These are phyloP conservation scores for Backusella liffmaniae DNA, from an alignment of 192 early-diverging fungal genomes.

Conservation along the genomic window DNA sequence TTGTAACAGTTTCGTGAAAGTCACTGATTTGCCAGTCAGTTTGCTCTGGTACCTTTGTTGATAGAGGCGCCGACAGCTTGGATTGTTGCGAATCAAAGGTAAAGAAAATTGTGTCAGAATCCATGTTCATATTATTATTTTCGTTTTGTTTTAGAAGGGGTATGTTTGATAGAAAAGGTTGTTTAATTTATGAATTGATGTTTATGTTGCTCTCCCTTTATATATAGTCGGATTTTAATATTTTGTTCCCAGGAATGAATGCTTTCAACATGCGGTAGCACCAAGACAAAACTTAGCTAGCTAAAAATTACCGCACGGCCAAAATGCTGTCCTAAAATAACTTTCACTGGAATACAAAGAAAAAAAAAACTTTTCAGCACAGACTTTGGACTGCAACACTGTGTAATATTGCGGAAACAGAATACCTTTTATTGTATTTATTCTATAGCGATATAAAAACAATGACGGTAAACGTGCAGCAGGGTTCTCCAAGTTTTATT, in stretches of 20 bases:
- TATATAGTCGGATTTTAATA: background rate
- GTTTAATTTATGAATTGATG: background rate
- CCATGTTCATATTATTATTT: background rate
- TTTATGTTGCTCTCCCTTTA: background rate
- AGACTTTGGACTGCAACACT: background rate
- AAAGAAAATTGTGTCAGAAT: background rate
- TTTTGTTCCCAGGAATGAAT: background rate
- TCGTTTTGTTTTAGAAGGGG: background rate
- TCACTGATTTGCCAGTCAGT: background rate
- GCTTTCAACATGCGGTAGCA: background rate
- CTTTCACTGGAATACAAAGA: background rate
- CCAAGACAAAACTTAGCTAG: background rate
- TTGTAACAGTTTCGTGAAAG: background rate
- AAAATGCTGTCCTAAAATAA: background rate
- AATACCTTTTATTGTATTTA: background rate
- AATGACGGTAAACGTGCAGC: background rate
- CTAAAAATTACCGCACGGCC: background rate
- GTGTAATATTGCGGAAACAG: background rate
- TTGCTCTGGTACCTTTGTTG: slow-evolving; percentile 1
- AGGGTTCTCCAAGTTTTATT: background rate
- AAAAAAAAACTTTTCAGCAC: background rate
- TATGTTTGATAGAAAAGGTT: background rate
- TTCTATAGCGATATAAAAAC: background rate
- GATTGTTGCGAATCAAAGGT: background rate
- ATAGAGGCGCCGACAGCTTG: background rate